phyloP scores from a whole-genome alignment of 352 stramenopile genomes.

The Peronosclerospora sorghi region DNA sequence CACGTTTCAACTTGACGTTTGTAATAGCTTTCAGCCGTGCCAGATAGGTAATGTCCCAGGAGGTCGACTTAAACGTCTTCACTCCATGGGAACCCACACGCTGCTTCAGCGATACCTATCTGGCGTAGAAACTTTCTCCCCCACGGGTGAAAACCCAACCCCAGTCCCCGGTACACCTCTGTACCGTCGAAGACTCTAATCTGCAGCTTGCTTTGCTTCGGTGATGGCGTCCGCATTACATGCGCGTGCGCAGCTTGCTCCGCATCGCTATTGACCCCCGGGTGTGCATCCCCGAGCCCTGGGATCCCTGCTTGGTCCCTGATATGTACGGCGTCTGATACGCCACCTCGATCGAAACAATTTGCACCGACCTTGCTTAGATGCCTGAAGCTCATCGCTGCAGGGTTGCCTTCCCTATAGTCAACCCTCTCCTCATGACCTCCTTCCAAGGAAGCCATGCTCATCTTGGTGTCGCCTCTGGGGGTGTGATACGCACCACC shows the following conservation, averaged over 20 bases:
- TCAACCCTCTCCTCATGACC: too few relatives aligned
- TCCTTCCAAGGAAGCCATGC: too few relatives aligned
- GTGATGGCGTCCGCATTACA: neutral
- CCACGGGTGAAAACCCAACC: neutral
- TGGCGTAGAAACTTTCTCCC: neutral
- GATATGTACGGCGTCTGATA: too few relatives aligned
- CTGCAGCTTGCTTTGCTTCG: neutral
- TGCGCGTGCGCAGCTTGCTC: neutral
- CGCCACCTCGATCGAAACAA: too few relatives aligned
- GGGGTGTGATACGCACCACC: too few relatives aligned
- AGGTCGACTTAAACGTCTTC: constrained; percentile 4
- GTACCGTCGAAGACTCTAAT: neutral
- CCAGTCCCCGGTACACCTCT: neutral
- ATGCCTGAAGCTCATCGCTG: too few relatives aligned
- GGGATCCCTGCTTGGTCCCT: too few relatives aligned
- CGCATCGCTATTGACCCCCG: too few relatives aligned
- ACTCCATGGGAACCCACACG: neutral
- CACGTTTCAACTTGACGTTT: constrained; percentile 4
- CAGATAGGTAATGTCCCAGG: neutral
- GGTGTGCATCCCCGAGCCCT: constrained; percentile 5
- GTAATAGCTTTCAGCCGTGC: constrained; percentile 1
- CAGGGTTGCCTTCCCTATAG: too few relatives aligned
- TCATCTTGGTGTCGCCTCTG: too few relatives aligned
- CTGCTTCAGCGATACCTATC: neutral
- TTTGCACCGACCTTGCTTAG: too few relatives aligned